Percentiles rank a stretch among this genome's conserved stretches.
These are phyloP conservation scores for Nepenthes alata DNA, from an alignment of 179 eudicot genomes.

Conservation along the genomic window DNA sequence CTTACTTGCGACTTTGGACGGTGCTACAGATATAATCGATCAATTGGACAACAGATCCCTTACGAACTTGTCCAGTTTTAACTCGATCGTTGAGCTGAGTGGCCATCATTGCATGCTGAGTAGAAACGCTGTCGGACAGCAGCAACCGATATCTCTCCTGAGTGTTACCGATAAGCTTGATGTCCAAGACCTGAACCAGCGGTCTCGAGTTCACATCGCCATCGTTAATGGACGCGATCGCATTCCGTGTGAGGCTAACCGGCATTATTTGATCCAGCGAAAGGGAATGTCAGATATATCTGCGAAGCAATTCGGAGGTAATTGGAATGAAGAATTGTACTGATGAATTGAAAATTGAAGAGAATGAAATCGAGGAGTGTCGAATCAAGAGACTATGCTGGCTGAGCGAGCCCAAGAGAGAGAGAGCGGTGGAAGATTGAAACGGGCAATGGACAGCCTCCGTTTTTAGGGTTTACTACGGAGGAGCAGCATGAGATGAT, in stretches of 20 bases:
- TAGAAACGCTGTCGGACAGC: slow-evolving; percentile 48
- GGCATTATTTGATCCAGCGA: slow-evolving; percentile 29
- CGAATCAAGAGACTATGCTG: too few relatives aligned
- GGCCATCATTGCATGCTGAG: slow-evolving; percentile 72
- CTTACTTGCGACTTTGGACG: slow-evolving; percentile 68
- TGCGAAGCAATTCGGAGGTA: too few relatives aligned
- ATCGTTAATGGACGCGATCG: slow-evolving; percentile 47
- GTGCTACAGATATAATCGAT: slow-evolving; percentile 70
- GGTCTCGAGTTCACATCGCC: slow-evolving; percentile 87
- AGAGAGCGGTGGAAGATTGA: too few relatives aligned
- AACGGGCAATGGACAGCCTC: too few relatives aligned
- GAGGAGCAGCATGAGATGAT: too few relatives aligned
- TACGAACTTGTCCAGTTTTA: slow-evolving; percentile 37
- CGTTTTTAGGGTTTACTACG: too few relatives aligned
- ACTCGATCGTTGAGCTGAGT: slow-evolving; percentile 85
- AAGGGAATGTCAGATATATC: neutral
- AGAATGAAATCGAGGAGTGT: too few relatives aligned
- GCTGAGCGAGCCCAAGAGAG: too few relatives aligned
- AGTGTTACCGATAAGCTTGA: slow-evolving; percentile 30
- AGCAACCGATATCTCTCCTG: slow-evolving; percentile 71
- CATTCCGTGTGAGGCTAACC: slow-evolving; percentile 48
- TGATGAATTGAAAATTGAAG: too few relatives aligned
- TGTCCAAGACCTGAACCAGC: slow-evolving; percentile 65
- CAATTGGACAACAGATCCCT: slow-evolving; percentile 78
- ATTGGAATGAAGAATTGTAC: too few relatives aligned